Conservation (phyloP, 345 rosid species). For the Anacardium occidentale region DNA sequence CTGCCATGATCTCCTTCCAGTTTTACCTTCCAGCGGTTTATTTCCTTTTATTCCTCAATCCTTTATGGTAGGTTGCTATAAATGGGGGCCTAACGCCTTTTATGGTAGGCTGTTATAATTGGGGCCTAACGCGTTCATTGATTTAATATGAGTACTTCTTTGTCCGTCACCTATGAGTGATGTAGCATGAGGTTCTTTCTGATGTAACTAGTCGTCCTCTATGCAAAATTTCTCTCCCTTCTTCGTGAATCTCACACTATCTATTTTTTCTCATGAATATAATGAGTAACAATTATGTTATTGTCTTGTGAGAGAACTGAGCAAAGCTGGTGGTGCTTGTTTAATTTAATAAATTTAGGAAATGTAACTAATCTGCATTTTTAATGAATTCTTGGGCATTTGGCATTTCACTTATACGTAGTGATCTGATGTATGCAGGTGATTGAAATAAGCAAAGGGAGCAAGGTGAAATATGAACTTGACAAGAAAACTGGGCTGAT, state of each 20-base stretch:
- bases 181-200: not conserved
- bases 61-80: no score
- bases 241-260: not conserved
- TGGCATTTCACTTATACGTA: not conserved
- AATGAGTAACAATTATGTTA: no score
- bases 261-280: no score
- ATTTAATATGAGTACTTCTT: not conserved
- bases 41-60: no score
- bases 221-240: not conserved
- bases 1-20: no score
- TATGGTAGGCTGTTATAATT: no score
- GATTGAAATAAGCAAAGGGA: conserved; percentile 88
- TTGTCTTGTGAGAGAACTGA: not conserved
- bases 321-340: not conserved
- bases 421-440: conserved; percentile 50
- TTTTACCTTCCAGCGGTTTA: no score
- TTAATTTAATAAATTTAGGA: not conserved
- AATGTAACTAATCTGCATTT: not conserved
- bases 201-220: not conserved
- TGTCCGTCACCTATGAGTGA: not conserved
- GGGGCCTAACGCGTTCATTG: no score
- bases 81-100: no score
- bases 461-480: conserved; percentile 98
- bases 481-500: conserved; percentile 95
- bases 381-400: not conserved